Base-by-base conservation (phyloP, 345 rosid genomes). In the Kandelia obovata region DNA sequence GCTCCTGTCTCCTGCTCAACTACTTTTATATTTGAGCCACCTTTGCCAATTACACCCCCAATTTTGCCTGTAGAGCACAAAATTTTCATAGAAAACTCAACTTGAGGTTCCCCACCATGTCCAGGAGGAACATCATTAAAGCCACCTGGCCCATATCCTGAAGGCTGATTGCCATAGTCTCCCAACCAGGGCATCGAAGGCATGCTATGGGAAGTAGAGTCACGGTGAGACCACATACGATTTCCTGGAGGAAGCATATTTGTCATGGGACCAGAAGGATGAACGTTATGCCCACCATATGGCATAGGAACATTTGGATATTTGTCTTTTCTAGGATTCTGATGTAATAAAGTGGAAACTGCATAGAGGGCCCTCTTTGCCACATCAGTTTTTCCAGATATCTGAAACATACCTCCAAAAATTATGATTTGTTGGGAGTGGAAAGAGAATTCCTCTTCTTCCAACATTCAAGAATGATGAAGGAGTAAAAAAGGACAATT, bases 21-120 rank as follows among this genome's bases (percentile, higher is more conserved):
- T 73, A 77, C 81, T 27, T 71, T 86, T 59, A 86, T 81, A 75
- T 72, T 81, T 66, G 76, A 76, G 47, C 90, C 88, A 63, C 88
- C 87, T 77, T 77, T 88, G 61, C 92, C 92, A 72, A 86, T 86
- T 20, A 84, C 88, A 53, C 81, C 88, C 23, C 90, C 83, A 78
- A 88, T 88, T 64, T 83, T 88, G 65, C 71, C 81, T 61, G 73
- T 75, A 9, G 80, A 65, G 61, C 90, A 84, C 78, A 86, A 69
- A 67, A 88, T 77, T 75, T 79, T 81, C 81, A 88, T 62, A 21
- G 86, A 84, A 73, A 88, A 88, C 73, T 84, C 90, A 60, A 68
- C 82, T 55, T 83, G 79, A 75, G 77, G 72, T 65, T 87, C 86
- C 66, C 65, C 77, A 30, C 75, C 82, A 60, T 64, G 75, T 70